Evolutionary conservation across 208 protist species (phyloP), one percentile per base, ranked within the genome.

Genomic region (Wallacemonas sp.): DNA sequence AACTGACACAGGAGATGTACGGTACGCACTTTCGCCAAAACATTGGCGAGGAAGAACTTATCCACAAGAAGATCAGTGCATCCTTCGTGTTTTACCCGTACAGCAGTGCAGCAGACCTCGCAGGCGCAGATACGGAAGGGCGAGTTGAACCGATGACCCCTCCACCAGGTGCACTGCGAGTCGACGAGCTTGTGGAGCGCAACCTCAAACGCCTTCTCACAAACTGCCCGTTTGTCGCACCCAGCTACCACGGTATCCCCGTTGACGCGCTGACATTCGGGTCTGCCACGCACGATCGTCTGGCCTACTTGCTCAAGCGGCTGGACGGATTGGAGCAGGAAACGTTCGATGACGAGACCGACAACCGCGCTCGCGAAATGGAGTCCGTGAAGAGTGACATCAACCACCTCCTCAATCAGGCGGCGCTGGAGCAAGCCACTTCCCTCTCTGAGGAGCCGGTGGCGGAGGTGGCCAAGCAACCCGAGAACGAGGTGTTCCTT

Each of bases 11-110:
- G 14, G 55, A 74, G 57, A 61, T 68, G 38, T 81, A 85, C 56
- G 72, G 70, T 32, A 69, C 47, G 6, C 66, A 72, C 55, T 81
- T 81, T 32, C 56, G 69, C 29, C 66, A 77, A 30, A 57, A 65
- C 41, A 46, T 89, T 24, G 66, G 75, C 48, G 68, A 76, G 2
- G 61, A 75, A 0, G 77, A 76, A 36, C 56, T 76, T n/a, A 41
- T 72, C 33, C 52, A 58, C n/a, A 65, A 62, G 24, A 85, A 78
- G 23, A 80, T 88, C 62, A 85, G 87, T 57, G 65, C 74, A 12
- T 79, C 76, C 5, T 82, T 79, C 65, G 58, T 87, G 2, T 88
- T 88, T 65, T 89, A 94, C 58, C 82, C 85, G 2, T 90, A 84
- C 71, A 83, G 79, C 58, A 89, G 73, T 54, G 80, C 74, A 46